These are phyloP conservation scores for Sclerotinia spermophila DNA, from an alignment of 2,329 filamentous ascomycete species.

Conservation along the genomic window DNA sequence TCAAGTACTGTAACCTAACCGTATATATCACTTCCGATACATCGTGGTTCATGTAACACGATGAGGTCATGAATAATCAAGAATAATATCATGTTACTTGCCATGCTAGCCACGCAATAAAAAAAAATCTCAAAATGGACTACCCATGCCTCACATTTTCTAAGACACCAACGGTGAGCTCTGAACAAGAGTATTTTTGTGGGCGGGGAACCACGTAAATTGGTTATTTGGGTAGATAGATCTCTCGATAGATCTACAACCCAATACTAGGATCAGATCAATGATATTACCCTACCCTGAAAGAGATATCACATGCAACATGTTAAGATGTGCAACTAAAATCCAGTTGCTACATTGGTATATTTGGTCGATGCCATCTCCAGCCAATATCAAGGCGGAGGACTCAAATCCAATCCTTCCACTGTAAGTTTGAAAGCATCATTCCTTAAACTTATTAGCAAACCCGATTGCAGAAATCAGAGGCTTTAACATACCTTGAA, in stretches of 20 bases:
- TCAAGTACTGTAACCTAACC: not conserved
- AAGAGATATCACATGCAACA: not conserved
- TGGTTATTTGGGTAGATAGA: not conserved
- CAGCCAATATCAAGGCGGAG: constrained; percentile 37
- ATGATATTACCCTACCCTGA: not conserved
- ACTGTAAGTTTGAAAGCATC: constrained; percentile 61
- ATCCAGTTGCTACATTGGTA: not conserved
- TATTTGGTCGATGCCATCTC: not conserved
- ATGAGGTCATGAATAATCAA: not conserved
- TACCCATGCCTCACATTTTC: not conserved
- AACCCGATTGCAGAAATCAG: not conserved
- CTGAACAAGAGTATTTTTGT: not conserved
- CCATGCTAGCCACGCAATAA: not conserved
- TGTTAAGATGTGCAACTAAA: not conserved
- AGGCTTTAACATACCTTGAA: constrained; percentile 56
- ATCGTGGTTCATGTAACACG: not conserved
- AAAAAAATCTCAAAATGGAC: not conserved
- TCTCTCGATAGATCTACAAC: not conserved
- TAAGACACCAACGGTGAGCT: not conserved
- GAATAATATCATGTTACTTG: not conserved
- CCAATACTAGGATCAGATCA: not conserved
- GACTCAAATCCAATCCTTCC: constrained; percentile 54
- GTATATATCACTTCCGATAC: not conserved
- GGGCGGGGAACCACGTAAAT: not conserved
- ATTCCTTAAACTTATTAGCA: constrained; percentile 42